Evolutionary conservation across 495 filamentous ascomycete species (phyloP), one percentile per base, ranked within the genome.

Genomic region (Hapsidospora chrysogenum): DNA sequence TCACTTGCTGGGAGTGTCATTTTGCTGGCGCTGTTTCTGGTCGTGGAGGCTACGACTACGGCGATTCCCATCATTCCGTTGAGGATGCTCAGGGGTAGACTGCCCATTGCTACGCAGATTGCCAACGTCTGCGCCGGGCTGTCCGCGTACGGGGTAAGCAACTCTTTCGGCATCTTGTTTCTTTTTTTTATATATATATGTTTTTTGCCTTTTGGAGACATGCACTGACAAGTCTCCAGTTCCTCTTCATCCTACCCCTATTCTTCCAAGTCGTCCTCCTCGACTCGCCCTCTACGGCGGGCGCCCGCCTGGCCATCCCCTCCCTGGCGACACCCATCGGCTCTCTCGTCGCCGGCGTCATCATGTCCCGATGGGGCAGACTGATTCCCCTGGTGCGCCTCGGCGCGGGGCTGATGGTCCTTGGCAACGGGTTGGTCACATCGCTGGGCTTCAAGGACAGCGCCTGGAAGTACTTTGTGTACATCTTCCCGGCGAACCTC

Each of bases 281-380:
- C 2, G 74, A 79, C 22, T 72, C 68, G 4, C 64, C 74, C 4
- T 68, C 68, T 4, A 70, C 62, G 36, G 72, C 74, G 2, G 74
- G 72, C 4, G 59, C 58, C 1, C 58, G 73, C 17, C 60, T 77
- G 10, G 65, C 65, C 0, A 68, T 78, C 16, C 73, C 75, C 4
- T 76, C 71, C 7, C 49, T 77, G 2, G 70, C 69, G 14, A 74
- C 70, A 0, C 73, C 72, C 2, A 55, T 76, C 13, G 72, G 73
- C 2, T 70, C 70, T 3, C 54, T 77, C 17, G 54, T 76, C 23
- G 64, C 73, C 1, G 73, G 73, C 1, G 50, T 74, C 23, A 59
- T 78, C 25, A 78, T 79, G 72, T 75, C 72, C 1, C 63, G 63
- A 19, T 77, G 70, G 69, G 72, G 72, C 0, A 69, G 63, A 37